Evolutionary conservation across 805 yeast genomes (phyloP).

Genomic region (Candida patagonica): DNA sequence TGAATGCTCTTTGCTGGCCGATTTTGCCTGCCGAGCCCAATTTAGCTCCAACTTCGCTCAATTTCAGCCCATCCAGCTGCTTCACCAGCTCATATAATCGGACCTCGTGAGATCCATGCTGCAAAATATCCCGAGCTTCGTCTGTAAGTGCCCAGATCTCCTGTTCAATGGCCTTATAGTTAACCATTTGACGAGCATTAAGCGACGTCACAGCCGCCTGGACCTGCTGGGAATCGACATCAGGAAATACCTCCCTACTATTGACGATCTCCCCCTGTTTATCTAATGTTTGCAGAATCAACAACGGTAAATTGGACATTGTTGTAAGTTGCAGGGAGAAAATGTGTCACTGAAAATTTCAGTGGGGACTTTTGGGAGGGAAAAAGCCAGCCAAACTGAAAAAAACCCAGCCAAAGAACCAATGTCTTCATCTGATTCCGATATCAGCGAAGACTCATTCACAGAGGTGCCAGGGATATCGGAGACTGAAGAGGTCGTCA

Average conservation of each 20-base stretch:
- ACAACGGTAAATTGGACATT: conserved; percentile 22
- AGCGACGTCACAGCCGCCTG: conserved; percentile 78
- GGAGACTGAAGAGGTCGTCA: conserved; percentile 17
- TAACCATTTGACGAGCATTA: conserved; percentile 73
- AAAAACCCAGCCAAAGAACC: not conserved
- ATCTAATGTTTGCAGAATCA: conserved; percentile 56
- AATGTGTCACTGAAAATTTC: conserved; percentile 1
- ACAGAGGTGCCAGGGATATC: conserved; percentile 14
- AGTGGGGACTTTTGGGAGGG: not conserved
- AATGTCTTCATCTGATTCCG: conserved; percentile 4
- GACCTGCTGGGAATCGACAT: conserved; percentile 26
- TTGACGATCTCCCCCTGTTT: conserved; percentile 53
- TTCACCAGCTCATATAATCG: conserved; percentile 65
- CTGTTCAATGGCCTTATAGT: conserved; percentile 60
- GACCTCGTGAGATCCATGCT: conserved; percentile 83
- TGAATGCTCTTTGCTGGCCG: conserved; percentile 97
- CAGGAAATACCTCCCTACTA: conserved; percentile 50
- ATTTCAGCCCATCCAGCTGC: conserved; percentile 69
- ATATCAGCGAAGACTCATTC: conserved; percentile 13
- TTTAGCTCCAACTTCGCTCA: conserved; percentile 53
- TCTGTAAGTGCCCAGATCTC: conserved; percentile 66
- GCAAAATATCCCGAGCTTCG: conserved; percentile 75
- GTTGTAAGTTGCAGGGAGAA: conserved; percentile 1
- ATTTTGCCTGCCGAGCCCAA: conserved; percentile 74
- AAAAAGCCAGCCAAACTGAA: not conserved